Evolutionary conservation across 805 yeast genomes (phyloP).

Genomic region (Kodamaea restingae): DNA sequence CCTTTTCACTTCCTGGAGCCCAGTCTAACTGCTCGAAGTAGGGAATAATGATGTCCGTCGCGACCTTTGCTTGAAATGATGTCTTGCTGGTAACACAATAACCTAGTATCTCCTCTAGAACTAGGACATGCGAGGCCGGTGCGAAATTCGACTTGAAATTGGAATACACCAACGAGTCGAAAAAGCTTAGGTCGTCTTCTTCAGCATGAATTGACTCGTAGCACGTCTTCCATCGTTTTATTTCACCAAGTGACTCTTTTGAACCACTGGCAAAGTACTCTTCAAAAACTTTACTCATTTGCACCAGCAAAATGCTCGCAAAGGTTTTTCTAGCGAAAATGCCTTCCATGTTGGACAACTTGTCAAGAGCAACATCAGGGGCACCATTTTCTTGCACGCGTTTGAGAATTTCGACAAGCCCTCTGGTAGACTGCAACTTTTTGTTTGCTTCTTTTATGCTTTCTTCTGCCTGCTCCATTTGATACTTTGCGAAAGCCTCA

Average conservation of each 20-base stretch:
- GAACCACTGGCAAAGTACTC: constrained; percentile 9
- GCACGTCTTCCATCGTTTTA: constrained; percentile 13
- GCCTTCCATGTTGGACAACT: neutral
- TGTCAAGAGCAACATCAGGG: neutral
- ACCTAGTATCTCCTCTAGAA: constrained; percentile 15
- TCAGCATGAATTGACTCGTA: neutral
- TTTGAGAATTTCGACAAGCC: neutral
- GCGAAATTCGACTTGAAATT: constrained; percentile 2
- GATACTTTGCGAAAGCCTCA: constrained; percentile 11
- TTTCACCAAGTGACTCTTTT: constrained; percentile 7
- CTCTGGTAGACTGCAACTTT: constrained; percentile 7
- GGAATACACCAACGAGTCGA: constrained; percentile 20
- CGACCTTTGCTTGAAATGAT: constrained; percentile 12
- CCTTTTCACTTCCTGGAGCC: constrained; percentile 13
- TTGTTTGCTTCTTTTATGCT: neutral
- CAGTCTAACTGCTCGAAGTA: constrained; percentile 13
- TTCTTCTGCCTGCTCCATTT: constrained; percentile 5
- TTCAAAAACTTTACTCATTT: constrained; percentile 10
- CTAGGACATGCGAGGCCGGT: constrained; percentile 3
- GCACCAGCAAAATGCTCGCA: constrained; percentile 1
- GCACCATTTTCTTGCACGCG: neutral
- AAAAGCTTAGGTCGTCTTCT: constrained; percentile 6
- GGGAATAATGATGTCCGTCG: constrained; percentile 19
- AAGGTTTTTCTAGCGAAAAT: neutral
- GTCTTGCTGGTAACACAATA: constrained; percentile 6